These are phyloP conservation scores for Hypoxylon sp. DNA, from an alignment of 2,329 filamentous ascomycete species.

Conservation along the genomic window DNA sequence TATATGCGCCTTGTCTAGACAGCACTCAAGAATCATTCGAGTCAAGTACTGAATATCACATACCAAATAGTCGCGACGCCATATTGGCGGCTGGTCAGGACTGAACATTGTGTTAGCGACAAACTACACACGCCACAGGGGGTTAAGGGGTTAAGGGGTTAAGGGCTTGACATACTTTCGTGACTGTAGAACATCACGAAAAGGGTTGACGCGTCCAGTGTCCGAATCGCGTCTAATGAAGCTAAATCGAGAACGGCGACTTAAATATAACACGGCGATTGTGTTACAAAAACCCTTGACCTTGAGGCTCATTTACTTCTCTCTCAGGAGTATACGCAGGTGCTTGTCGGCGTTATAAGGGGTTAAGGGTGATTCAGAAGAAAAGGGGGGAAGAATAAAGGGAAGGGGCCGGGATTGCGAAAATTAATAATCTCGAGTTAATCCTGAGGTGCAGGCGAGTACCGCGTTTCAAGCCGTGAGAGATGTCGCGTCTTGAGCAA, in stretches of 20 bases:
- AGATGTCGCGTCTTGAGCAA: slow-evolving; percentile 16
- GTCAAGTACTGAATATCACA: slow-evolving; percentile 47
- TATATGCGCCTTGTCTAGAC: background rate
- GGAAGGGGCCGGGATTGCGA: background rate
- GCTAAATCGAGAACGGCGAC: background rate
- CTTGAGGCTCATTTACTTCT: background rate
- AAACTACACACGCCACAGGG: background rate
- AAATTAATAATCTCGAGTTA: background rate
- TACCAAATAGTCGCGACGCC: slow-evolving; percentile 97
- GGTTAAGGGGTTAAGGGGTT: background rate
- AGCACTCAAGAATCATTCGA: background rate
- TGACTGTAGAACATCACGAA: slow-evolving; percentile 92
- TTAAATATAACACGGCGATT: background rate
- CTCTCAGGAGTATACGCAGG: background rate
- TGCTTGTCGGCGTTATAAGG: background rate
- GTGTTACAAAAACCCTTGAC: background rate
- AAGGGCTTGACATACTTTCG: slow-evolving; percentile 76
- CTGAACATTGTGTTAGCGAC: slow-evolving; percentile 58
- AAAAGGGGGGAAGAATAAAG: background rate
- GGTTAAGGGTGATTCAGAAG: background rate
- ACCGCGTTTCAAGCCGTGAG: background rate
- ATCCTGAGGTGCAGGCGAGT: background rate
- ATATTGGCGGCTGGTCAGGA: slow-evolving; percentile 88
- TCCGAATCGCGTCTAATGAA: slow-evolving; percentile 1
- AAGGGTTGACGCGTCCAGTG: slow-evolving; percentile 11